These are phyloP conservation scores for Sphaerosporella brunnea DNA, from an alignment of 495 filamentous ascomycete species.

Conservation along the genomic window DNA sequence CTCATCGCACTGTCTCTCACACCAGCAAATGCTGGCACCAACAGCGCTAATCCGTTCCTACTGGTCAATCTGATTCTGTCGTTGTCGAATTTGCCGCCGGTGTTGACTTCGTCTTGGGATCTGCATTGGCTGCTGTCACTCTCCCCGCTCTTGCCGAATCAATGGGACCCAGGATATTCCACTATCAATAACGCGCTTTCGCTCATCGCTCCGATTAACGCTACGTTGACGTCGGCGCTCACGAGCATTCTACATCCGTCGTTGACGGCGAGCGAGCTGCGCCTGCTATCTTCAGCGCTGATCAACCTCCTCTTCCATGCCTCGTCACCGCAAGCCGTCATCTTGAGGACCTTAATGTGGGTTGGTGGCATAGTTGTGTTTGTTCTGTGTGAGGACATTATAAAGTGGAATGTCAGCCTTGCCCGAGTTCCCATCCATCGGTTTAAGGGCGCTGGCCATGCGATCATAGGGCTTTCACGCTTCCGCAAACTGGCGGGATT, in stretches of 20 bases:
- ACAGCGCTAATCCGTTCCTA: slow-evolving; percentile 30
- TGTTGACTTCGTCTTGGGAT: slow-evolving; percentile 45
- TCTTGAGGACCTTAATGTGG: slow-evolving; percentile 72
- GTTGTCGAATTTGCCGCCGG: slow-evolving; percentile 56
- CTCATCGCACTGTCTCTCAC: slow-evolving; percentile 63
- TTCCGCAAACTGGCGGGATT: slow-evolving; percentile 15
- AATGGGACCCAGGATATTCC: neutral
- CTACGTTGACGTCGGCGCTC: slow-evolving; percentile 38
- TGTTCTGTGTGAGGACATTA: slow-evolving; percentile 50
- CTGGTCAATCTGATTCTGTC: slow-evolving; percentile 66
- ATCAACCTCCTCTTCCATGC: slow-evolving; percentile 70
- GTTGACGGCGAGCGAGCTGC: slow-evolving; percentile 66
- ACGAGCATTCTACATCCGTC: slow-evolving; percentile 77
- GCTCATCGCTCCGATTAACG: slow-evolving; percentile 10
- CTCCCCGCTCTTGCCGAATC: slow-evolving; percentile 41
- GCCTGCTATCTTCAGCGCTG: slow-evolving; percentile 63
- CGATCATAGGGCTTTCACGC: slow-evolving; percentile 13
- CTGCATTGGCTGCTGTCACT: slow-evolving; percentile 46
- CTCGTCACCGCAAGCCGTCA: slow-evolving; percentile 62
- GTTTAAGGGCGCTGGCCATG: slow-evolving; percentile 41
- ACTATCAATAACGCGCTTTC: slow-evolving; percentile 7
- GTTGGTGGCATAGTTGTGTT: slow-evolving; percentile 65
- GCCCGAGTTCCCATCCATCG: slow-evolving; percentile 84
- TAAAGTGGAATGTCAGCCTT: slow-evolving; percentile 72
- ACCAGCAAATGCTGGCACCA: slow-evolving; percentile 33